Percentiles rank a stretch among this genome's conserved stretches.
phyloP scores from a whole-genome alignment of 1,139 yeast species.

The Hansenula anomala region DNA sequence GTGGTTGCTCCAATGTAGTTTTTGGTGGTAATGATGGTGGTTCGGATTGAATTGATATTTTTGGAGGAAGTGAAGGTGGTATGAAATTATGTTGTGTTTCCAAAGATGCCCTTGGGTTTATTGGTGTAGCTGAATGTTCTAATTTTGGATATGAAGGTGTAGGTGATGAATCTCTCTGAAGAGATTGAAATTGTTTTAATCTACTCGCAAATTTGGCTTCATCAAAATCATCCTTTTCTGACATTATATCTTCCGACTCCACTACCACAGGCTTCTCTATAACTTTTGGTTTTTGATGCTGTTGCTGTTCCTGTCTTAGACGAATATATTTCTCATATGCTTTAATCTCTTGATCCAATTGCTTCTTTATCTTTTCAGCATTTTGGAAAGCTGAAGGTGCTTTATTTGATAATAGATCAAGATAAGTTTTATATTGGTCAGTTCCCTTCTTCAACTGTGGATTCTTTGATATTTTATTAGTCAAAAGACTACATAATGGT shows the following conservation, averaged over 20 bases:
- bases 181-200: constrained; percentile 4
- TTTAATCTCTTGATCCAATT: constrained; percentile 28
- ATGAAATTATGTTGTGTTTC: neutral
- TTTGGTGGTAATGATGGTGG: neutral
- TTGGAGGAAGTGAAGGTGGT: constrained; percentile 1
- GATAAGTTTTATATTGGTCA: constrained; percentile 12
- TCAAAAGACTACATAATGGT: constrained; percentile 27
- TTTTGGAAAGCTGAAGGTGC: constrained; percentile 31
- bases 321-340: constrained; percentile 13
- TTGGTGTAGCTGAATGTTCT: neutral
- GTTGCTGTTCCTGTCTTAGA: constrained; percentile 4
- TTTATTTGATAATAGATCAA: constrained; percentile 19
- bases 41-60: neutral
- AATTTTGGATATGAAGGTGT: neutral
- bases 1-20: constrained; percentile 2
- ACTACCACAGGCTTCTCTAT: too few relatives aligned
- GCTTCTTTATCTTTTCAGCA: constrained; percentile 32
- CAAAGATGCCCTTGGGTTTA: neutral
- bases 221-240: constrained; percentile 3
- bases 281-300: neutral
- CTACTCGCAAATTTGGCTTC: constrained; percentile 8
- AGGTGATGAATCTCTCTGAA: neutral
- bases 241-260: neutral
- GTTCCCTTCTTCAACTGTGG: constrained; percentile 32
- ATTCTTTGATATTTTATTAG: constrained; percentile 38